Evolutionary conservation across 2,329 filamentous ascomycete species (phyloP).

Genomic region (Zymoseptoria brevis): DNA sequence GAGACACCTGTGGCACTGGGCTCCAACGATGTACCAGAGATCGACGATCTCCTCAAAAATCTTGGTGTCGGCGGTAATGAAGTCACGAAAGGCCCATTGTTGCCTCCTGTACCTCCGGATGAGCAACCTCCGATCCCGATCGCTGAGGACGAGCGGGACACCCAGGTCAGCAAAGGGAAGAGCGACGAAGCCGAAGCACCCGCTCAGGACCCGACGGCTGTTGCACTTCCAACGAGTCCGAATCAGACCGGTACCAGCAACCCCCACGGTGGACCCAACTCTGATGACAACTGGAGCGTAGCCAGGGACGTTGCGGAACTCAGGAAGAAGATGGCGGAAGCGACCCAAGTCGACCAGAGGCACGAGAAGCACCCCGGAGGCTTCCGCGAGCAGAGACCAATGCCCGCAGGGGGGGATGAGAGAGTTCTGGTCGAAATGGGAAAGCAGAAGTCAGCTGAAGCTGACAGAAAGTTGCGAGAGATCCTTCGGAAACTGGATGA

Average conservation of each 20-base stretch:
- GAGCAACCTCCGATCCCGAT: neutral
- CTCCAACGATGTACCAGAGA: neutral
- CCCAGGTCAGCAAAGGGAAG: neutral
- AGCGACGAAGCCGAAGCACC: neutral
- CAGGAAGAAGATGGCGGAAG: no score
- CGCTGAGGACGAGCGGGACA: neutral
- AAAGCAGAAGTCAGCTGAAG: no score
- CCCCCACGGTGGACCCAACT: no score
- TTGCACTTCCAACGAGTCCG: neutral
- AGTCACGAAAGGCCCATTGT: neutral
- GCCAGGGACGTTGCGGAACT: no score
- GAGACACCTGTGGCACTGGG: neutral
- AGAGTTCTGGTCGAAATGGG: no score
- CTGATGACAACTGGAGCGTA: no score
- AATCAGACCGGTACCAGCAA: neutral
- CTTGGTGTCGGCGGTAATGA: neutral
- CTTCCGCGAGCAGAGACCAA: no score
- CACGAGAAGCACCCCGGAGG: no score
- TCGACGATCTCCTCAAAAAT: neutral
- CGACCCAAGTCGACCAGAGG: no score
- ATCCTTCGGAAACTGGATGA: no score
- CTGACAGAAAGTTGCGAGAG: no score
- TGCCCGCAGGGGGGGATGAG: no score
- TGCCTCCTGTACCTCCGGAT: neutral
- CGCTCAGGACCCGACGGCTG: neutral